These are phyloP conservation scores for Aspergillus candidus DNA, from an alignment of 2,329 filamentous ascomycete genomes.

Conservation along the genomic window DNA sequence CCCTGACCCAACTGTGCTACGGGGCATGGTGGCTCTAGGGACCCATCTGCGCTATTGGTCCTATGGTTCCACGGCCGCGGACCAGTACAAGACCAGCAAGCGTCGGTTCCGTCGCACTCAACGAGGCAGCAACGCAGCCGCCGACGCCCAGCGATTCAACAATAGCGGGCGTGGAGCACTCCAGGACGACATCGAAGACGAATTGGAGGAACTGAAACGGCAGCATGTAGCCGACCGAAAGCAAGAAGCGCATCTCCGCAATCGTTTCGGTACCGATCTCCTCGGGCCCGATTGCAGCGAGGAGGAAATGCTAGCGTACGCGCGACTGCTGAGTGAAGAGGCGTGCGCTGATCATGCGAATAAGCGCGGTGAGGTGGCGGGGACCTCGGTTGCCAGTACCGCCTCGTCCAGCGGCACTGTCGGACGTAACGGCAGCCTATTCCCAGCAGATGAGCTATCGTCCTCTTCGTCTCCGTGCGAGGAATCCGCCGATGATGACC, in stretches of 20 bases:
- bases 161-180: constrained; percentile 64
- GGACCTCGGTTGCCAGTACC: constrained; percentile 36
- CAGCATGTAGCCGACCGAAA: constrained; percentile 63
- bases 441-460: constrained; percentile 25
- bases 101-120: constrained; percentile 68
- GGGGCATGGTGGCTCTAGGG: constrained; percentile 81
- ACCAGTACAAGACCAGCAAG: constrained; percentile 69
- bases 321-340: constrained; percentile 57
- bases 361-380: constrained; percentile 40
- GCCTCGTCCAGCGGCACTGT: constrained; percentile 30
- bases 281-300: constrained; percentile 52
- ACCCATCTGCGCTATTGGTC: constrained; percentile 88
- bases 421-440: constrained; percentile 26
- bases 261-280: constrained; percentile 78
- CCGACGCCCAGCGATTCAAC: constrained; percentile 51
- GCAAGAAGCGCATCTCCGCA: constrained; percentile 64
- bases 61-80: constrained; percentile 73
- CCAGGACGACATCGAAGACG: constrained; percentile 77
- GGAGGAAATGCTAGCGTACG: constrained; percentile 59
- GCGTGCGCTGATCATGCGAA: constrained; percentile 45
- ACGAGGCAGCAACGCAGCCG: constrained; percentile 53
- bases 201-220: constrained; percentile 69
- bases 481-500: constrained; percentile 41
- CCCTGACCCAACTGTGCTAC: constrained; percentile 75
- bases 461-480: constrained; percentile 33